Percentiles rank a stretch among this genome's conserved stretches.
These are phyloP conservation scores for Boletus pseudopeckii DNA, from an alignment of 768 basidiomycete species.

Conservation along the genomic window DNA sequence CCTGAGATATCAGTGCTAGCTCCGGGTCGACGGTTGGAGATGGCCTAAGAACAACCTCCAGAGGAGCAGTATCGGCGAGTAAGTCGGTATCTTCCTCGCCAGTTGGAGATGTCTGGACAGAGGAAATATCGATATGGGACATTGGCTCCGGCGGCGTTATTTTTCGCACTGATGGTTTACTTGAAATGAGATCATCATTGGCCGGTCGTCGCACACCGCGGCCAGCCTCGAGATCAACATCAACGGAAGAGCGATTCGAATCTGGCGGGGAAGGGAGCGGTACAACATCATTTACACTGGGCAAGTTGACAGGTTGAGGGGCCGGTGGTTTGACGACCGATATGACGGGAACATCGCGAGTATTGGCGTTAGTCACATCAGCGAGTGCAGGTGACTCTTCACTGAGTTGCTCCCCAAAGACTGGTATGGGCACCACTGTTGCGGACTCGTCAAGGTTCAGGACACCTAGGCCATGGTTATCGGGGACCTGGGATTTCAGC, in stretches of 20 bases:
- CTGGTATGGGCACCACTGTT: slow-evolving; percentile 62
- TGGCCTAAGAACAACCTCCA: slow-evolving; percentile 32
- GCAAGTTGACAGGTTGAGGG: slow-evolving; percentile 67
- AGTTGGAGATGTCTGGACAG: slow-evolving; percentile 19
- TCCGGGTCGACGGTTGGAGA: slow-evolving; percentile 22
- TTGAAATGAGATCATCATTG: slow-evolving; percentile 12
- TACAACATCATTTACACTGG: slow-evolving; percentile 59
- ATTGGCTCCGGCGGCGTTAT: slow-evolving; percentile 6
- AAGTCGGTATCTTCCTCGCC: slow-evolving; percentile 44
- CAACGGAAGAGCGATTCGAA: slow-evolving; percentile 39
- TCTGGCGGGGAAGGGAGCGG: slow-evolving; percentile 43
- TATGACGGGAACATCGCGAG: slow-evolving; percentile 46
- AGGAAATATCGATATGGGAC: slow-evolving; percentile 17
- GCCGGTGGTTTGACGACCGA: slow-evolving; percentile 68
- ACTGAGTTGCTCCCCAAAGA: slow-evolving; percentile 39
- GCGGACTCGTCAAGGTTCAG: slow-evolving; percentile 41
- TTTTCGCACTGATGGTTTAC: slow-evolving; percentile 10
- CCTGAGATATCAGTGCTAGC: slow-evolving; percentile 1
- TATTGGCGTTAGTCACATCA: slow-evolving; percentile 21
- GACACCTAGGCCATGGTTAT: slow-evolving; percentile 45
- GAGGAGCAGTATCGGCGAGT: slow-evolving; percentile 42
- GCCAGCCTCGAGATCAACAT: slow-evolving; percentile 39
- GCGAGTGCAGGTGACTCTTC: slow-evolving; percentile 22
- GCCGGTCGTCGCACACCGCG: slow-evolving; percentile 37
- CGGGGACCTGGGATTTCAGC: slow-evolving; percentile 34